Conservation (phyloP, 2,329 filamentous ascomycete species). For the Leptodontidium sp. region DNA sequence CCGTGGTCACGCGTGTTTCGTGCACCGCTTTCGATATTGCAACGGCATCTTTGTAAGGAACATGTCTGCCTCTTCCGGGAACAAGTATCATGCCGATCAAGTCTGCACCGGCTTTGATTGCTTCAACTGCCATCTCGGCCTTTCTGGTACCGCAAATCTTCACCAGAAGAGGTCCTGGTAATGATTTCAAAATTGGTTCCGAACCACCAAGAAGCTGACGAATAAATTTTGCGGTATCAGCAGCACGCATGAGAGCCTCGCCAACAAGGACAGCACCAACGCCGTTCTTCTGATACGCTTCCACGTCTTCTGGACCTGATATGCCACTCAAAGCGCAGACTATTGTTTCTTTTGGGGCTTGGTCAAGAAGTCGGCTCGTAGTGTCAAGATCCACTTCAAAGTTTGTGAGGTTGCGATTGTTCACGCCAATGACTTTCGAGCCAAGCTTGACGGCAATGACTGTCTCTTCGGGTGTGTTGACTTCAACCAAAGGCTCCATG, state of each 20-base stretch:
- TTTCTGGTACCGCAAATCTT: slow-evolving; percentile 96
- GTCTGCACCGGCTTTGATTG: slow-evolving; percentile 88
- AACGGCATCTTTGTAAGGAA: slow-evolving; percentile 79
- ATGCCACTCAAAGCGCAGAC: slow-evolving; percentile 96
- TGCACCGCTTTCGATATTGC: slow-evolving; percentile 84
- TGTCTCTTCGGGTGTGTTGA: slow-evolving; percentile 96
- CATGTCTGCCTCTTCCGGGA: slow-evolving; percentile 79
- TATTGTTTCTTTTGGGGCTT: slow-evolving; percentile 85
- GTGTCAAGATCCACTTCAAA: slow-evolving; percentile 97
- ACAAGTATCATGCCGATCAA: slow-evolving; percentile 93
- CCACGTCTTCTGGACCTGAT: slow-evolving; percentile 85
- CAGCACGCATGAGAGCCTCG: slow-evolving; percentile 93
- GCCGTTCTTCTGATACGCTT: slow-evolving; percentile 86
- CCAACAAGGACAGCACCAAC: slow-evolving; percentile 94
- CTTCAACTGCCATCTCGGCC: slow-evolving; percentile 79
- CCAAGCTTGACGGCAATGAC: slow-evolving; percentile 84
- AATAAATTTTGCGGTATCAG: slow-evolving; percentile 85
- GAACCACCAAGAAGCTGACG: slow-evolving; percentile 76
- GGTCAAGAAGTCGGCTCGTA: slow-evolving; percentile 84
- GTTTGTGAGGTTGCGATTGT: slow-evolving; percentile 95
- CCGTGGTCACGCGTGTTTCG: slow-evolving; percentile 44
- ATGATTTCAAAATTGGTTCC: slow-evolving; percentile 46
- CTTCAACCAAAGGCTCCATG: slow-evolving; percentile 98
- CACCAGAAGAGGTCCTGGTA: slow-evolving; percentile 68
- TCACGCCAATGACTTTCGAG: slow-evolving; percentile 92